Evolutionary conservation across 1,139 yeast genomes (phyloP), one percentile per base, ranked within the genome.

Genomic region (Tardiomyces blankii): DNA sequence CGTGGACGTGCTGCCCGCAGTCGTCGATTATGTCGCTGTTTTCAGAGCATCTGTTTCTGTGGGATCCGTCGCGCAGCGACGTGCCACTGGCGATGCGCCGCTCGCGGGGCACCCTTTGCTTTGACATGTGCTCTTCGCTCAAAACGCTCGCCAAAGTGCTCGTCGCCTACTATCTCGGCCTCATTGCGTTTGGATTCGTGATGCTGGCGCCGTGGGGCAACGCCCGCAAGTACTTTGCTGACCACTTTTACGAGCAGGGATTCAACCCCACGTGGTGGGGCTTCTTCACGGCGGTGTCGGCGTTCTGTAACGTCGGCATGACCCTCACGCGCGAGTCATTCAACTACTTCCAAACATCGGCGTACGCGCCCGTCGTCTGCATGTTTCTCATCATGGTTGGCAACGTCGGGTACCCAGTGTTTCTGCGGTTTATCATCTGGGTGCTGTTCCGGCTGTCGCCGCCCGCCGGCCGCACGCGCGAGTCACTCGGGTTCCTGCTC

Each of bases 351-450:
- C 72, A 74, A 42, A 64, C 71, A 28, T 77, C 86, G 1, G 73
- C 78, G 0, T 91, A 77, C 61, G 75, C 82, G 1, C 67, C 88
- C 58, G 60, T 89, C 38, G 66, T 81, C 42, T 68, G 77, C 52
- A 69, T 80, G 1, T 77, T 84, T 60, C 78, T 89, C 52, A 78
- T 91, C 56, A 78, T 89, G 42, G 78, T 86, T 52, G 98, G 98
- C 8, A 89, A 91, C 61, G 89, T 96, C 0, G 96, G 95, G 2
- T 87, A 89, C 59, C 98, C 98, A 0, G 74, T 88, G 2, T 63
- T 85, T 41, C 67, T 91, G 44, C 71, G 97, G 52, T 78, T 83
- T 55, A 70, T 85, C 40, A 83, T 91, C 44, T 89, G 97, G 96
- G 49, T 81, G 0, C 56, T 83, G 63, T 81, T 78, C 65, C 82